These are phyloP conservation scores for Circinella umbellata DNA, from an alignment of 371 early-diverging fungal species.

Conservation along the genomic window DNA sequence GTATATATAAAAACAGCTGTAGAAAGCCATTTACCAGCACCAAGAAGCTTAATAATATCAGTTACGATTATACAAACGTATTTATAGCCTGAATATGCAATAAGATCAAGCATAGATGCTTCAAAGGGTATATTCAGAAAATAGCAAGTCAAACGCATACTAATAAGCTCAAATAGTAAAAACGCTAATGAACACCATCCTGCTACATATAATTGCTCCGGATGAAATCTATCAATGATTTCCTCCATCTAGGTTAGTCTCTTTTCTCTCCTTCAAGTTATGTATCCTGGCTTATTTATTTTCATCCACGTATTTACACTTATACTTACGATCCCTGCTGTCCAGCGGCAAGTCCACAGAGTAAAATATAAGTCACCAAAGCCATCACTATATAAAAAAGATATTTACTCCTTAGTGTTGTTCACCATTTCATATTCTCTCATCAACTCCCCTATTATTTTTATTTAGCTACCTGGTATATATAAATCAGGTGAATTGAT, in stretches of 20 bases:
- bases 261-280: too few species aligned
- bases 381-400: conserved; percentile 73
- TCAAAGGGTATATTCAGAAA: conserved; percentile 89
- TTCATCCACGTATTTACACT: too few species aligned
- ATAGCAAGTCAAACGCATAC: conserved; percentile 88
- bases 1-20: conserved; percentile 78
- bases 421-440: too few species aligned
- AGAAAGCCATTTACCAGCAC: conserved; percentile 55
- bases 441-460: too few species aligned
- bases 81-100: conserved; percentile 96
- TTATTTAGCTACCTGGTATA: conserved; percentile 75
- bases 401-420: not conserved
- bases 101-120: conserved; percentile 84
- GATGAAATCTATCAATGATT: conserved; percentile 72
- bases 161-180: conserved; percentile 78
- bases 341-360: conserved; percentile 78
- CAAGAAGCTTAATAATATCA: conserved; percentile 53
- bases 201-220: conserved; percentile 89
- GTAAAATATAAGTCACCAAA: conserved; percentile 92
- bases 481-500: conserved; percentile 97
- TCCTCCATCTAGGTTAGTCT: too few species aligned
- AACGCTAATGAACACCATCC: conserved; percentile 88
- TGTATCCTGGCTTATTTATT: not conserved
- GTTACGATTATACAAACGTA: conserved; percentile 83
- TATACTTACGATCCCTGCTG: conserved; percentile 64